phyloP scores from a whole-genome alignment of 306 rosid genomes.

The Prunus dulcis region DNA sequence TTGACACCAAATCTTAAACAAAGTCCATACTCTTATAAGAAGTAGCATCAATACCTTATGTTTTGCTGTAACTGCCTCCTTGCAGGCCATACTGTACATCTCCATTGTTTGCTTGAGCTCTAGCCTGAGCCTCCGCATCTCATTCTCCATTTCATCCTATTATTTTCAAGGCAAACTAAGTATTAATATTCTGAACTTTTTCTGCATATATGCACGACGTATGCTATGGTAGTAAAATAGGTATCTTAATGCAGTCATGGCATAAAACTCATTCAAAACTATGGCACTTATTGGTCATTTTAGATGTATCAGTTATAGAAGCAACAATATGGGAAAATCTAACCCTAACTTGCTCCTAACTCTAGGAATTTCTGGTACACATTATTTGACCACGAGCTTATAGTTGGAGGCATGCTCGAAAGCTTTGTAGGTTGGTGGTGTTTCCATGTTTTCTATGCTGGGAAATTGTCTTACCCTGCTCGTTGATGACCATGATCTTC shows the following conservation, averaged over 20 bases:
- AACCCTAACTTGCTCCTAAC: not conserved
- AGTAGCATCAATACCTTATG: conserved; percentile 43
- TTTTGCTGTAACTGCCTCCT: conserved; percentile 65
- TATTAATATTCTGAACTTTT: not conserved
- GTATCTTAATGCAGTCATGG: not conserved
- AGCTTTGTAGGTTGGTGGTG: no score
- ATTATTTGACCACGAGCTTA: not conserved
- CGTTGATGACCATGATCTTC: conserved; percentile 24
- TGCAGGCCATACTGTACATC: conserved; percentile 84
- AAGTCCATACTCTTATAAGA: not conserved
- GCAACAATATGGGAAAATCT: not conserved
- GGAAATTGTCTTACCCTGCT: conserved; percentile 34
- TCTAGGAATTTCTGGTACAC: not conserved
- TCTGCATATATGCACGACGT: not conserved
- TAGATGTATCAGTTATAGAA: not conserved
- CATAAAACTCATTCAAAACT: not conserved
- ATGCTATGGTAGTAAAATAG: not conserved
- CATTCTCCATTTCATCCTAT: conserved; percentile 77
- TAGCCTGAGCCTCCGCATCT: conserved; percentile 74
- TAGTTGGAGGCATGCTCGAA: not conserved
- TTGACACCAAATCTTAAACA: not conserved
- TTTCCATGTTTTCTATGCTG: not conserved
- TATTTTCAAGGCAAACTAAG: conserved; percentile 7
- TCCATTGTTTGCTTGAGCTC: conserved; percentile 93
- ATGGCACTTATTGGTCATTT: no score